A percentile compares a stretch with the other conserved stretches of the same genome.
Evolutionary conservation across 306 rosid species (phyloP).

Genomic region (Elaeagnus macrophylla): DNA sequence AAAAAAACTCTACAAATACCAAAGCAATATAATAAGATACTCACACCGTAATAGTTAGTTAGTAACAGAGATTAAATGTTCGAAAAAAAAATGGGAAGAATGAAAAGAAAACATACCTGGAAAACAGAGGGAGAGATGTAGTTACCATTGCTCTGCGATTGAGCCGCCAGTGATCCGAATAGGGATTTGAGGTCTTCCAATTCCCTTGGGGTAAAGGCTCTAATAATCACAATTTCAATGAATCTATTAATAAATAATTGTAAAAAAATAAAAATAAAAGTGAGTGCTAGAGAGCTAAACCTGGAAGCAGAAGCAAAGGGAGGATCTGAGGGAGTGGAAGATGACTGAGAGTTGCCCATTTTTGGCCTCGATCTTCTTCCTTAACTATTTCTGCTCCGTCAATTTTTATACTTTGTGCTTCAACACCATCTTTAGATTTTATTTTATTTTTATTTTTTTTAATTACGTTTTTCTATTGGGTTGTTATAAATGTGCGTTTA

Average conservation of each 20-base stretch:
- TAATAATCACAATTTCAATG: slow-evolving; percentile 11
- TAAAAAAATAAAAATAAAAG: background rate
- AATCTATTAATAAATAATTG: background rate
- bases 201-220: slow-evolving; percentile 64
- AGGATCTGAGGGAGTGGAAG: slow-evolving; percentile 20
- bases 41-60: too few species aligned
- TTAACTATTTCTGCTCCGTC: too few species aligned
- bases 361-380: too few species aligned
- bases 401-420: too few species aligned
- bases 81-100: background rate
- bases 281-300: slow-evolving; percentile 20
- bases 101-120: background rate
- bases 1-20: slow-evolving; percentile 6
- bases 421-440: too few species aligned
- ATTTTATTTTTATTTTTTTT: too few species aligned
- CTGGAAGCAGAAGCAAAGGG: slow-evolving; percentile 63
- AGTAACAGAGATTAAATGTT: background rate
- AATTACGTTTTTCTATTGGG: too few species aligned
- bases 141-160: slow-evolving; percentile 46
- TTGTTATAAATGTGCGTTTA: too few species aligned
- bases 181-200: slow-evolving; percentile 54
- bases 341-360: too few species aligned
- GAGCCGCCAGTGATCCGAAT: slow-evolving; percentile 43
- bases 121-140: slow-evolving; percentile 53
- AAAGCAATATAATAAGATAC: background rate